These are phyloP conservation scores for Silene coronaria DNA, from an alignment of 179 eudicot genomes.

Conservation along the genomic window DNA sequence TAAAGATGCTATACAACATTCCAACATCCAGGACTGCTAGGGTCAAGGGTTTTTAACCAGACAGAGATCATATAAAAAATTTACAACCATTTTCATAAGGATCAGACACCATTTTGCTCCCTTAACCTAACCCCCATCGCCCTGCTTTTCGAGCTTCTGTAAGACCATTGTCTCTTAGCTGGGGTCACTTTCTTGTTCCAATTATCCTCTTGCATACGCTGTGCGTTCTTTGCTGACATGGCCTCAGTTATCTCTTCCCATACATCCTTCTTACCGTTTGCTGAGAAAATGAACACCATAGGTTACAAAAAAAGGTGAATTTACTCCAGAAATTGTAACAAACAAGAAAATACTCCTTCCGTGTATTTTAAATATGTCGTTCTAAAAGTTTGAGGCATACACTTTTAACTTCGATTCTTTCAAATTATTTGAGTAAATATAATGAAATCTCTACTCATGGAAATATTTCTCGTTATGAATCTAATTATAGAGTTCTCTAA, in stretches of 20 bases:
- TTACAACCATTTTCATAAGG: not conserved
- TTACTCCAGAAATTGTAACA: no score
- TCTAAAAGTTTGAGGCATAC: no score
- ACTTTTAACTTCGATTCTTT: no score
- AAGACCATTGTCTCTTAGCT: conserved; percentile 48
- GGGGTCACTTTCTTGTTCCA: conserved; percentile 41
- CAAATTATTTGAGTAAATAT: no score
- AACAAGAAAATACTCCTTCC: no score
- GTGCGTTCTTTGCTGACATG: conserved; percentile 47
- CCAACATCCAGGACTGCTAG: not conserved
- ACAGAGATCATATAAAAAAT: not conserved
- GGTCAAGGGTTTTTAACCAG: not conserved
- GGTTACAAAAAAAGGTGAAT: not conserved
- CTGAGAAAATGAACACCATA: conserved; percentile 3
- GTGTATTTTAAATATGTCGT: no score
- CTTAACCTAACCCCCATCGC: conserved; percentile 62
- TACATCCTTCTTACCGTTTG: conserved; percentile 32
- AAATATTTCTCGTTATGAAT: no score
- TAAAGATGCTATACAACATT: not conserved
- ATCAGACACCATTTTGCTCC: conserved; percentile 41
- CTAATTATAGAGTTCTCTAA: no score
- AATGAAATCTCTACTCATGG: no score
- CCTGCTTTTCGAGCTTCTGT: conserved; percentile 53
- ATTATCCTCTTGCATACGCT: conserved; percentile 37
- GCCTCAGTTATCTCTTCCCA: conserved; percentile 64